These are phyloP conservation scores for Hypoxylon sp. DNA, from an alignment of 2,329 filamentous ascomycete species.

Conservation along the genomic window DNA sequence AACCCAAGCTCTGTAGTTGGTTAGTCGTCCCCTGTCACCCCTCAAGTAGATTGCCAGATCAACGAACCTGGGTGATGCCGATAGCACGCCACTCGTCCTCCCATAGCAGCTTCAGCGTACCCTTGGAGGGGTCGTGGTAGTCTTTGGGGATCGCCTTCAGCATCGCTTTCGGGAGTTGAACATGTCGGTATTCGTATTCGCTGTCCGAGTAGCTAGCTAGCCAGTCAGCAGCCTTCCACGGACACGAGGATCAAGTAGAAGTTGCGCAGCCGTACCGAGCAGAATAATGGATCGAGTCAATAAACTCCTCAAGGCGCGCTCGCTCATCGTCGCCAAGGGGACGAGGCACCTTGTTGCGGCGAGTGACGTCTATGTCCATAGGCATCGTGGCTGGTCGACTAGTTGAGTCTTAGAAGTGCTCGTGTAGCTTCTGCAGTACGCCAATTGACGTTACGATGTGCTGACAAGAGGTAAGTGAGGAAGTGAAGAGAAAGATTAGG, in stretches of 20 bases:
- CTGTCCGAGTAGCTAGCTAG: conserved; percentile 83
- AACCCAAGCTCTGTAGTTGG: conserved; percentile 81
- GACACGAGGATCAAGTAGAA: neutral
- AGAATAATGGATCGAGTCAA: conserved; percentile 95
- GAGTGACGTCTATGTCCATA: conserved; percentile 77
- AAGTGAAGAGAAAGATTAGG: neutral
- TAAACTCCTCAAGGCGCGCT: conserved; percentile 85
- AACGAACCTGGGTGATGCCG: conserved; percentile 90
- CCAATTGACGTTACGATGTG: neutral
- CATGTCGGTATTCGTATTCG: conserved; percentile 95
- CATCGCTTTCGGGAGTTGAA: conserved; percentile 98
- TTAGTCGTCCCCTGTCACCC: conserved; percentile 21
- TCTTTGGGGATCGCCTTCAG: conserved; percentile 95
- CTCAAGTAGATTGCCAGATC: neutral
- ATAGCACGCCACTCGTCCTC: conserved; percentile 98
- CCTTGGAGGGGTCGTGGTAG: conserved; percentile 87
- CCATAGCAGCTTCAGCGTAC: conserved; percentile 95
- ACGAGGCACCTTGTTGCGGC: conserved; percentile 87
- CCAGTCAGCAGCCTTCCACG: conserved; percentile 20
- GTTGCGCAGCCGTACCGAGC: conserved; percentile 68
- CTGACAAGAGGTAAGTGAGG: neutral
- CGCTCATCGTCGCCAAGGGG: conserved; percentile 82
- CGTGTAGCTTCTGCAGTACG: neutral
- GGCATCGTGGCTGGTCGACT: conserved; percentile 34
- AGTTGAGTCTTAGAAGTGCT: neutral